Evolutionary conservation across 2,329 filamentous ascomycete genomes (phyloP).

Genomic region (Fusarium sterilihyphosum): DNA sequence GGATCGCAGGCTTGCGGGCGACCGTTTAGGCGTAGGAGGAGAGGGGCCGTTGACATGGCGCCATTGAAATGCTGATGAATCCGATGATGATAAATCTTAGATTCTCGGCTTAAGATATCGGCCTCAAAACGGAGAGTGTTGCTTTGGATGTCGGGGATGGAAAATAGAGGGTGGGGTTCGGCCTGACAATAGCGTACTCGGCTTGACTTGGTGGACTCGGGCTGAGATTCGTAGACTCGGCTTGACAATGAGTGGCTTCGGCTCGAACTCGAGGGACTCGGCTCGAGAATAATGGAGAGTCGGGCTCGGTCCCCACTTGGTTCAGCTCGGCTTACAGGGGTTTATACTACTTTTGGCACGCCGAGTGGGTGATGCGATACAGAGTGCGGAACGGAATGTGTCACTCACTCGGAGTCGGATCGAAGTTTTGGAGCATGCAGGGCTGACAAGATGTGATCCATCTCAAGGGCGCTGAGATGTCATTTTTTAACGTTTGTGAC

Average conservation of each 20-base stretch:
- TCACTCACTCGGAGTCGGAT: conserved; percentile 36
- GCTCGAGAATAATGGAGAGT: neutral
- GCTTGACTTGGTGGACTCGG: conserved; percentile 13
- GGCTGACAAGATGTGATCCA: conserved; percentile 32
- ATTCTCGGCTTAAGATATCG: conserved; percentile 13
- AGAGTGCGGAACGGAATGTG: conserved; percentile 24
- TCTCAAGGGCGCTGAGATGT: conserved; percentile 18
- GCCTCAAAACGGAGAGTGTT: neutral
- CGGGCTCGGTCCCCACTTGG: conserved; percentile 14
- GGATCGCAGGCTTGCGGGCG: conserved; percentile 48
- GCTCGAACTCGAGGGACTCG: neutral
- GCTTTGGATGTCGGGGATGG: neutral
- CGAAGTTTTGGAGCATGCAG: conserved; percentile 4
- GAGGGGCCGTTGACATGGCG: conserved; percentile 29
- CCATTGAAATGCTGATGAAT: conserved; percentile 9
- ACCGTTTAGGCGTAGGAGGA: conserved; percentile 43
- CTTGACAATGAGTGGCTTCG: neutral
- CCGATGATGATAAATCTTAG: conserved; percentile 16
- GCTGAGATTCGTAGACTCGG: neutral
- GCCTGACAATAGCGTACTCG: neutral
- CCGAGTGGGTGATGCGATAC: neutral
- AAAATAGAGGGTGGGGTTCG: neutral
- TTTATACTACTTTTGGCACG: neutral
- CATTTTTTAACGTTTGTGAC: conserved; percentile 23
- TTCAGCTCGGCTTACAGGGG: conserved; percentile 32